Percentiles rank a stretch among this genome's conserved stretches.
Conservation (phyloP, 305 asterid genomes). For the Ilex paraguariensis region DNA sequence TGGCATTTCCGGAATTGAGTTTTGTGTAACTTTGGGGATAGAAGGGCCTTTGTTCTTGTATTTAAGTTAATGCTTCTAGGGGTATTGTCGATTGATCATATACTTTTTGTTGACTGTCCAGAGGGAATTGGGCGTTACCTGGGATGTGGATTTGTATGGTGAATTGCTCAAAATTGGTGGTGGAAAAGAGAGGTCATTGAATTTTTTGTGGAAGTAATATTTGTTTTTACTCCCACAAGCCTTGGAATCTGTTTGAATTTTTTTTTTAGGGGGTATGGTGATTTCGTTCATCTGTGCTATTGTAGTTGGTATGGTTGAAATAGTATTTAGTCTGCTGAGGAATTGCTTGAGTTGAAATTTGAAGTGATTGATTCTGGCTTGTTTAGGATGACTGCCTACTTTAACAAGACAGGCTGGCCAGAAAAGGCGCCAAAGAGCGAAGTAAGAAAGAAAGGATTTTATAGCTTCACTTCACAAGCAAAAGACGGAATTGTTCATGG, state of each 20-base stretch:
- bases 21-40: no score
- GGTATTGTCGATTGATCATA: constrained; percentile 5
- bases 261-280: not conserved
- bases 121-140: constrained; percentile 83
- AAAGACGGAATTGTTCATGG: constrained; percentile 86
- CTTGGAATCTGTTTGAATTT: not conserved
- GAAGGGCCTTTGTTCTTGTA: no score
- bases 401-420: constrained; percentile 93
- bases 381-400: constrained; percentile 90
- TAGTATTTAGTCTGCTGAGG: no score
- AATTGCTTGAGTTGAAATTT: constrained; percentile 1
- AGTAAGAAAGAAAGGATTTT: constrained; percentile 73
- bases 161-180: constrained; percentile 95
- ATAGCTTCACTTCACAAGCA: constrained; percentile 88
- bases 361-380: constrained; percentile 9
- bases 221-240: not conserved
- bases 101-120: constrained; percentile 26
- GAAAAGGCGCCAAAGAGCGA: constrained; percentile 89
- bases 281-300: no score
- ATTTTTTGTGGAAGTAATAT: not conserved
- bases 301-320: no score
- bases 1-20: not conserved
- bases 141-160: constrained; percentile 94
- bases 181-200: constrained; percentile 79
- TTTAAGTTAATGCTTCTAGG: no score